phyloP scores from a whole-genome alignment of 805 yeast species.

The Schizosaccharomyces lindneri region DNA sequence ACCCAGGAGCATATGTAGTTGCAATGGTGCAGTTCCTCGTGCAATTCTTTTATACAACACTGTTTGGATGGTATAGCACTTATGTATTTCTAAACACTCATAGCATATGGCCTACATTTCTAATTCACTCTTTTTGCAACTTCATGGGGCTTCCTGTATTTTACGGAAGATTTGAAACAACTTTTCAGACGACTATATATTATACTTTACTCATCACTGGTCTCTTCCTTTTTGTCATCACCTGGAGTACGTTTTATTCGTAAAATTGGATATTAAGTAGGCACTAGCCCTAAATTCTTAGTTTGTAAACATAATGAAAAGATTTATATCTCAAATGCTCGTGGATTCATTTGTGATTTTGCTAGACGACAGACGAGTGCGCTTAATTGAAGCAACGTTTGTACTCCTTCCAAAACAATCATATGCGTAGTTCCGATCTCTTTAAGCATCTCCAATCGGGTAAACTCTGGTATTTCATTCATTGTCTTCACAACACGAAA shows the following conservation, averaged over 20 bases:
- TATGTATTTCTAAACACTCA: conserved; percentile 27
- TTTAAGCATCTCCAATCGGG: conserved; percentile 49
- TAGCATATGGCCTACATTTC: conserved; percentile 30
- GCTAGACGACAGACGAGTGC: conserved; percentile 44
- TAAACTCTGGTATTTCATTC: conserved; percentile 39
- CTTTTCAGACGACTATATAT: not conserved
- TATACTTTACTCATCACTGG: not conserved
- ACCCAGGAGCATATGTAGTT: conserved; percentile 3
- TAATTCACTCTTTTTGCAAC: conserved; percentile 46
- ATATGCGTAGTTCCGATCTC: conserved; percentile 80
- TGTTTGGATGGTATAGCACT: conserved; percentile 48
- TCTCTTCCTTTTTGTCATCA: not conserved
- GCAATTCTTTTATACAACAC: conserved; percentile 39
- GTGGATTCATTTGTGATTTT: not conserved
- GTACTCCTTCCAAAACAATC: conserved; percentile 82
- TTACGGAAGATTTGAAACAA: not conserved
- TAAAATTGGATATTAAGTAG: not conserved
- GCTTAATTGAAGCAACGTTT: conserved; percentile 61
- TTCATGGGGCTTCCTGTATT: conserved; percentile 36
- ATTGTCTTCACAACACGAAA: conserved; percentile 68
- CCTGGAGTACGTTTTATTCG: not conserved
- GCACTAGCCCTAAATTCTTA: not conserved
- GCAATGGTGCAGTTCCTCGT: conserved; percentile 19
- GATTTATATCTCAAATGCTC: not conserved
- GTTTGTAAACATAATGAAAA: not conserved